Conservation (phyloP, 2,329 filamentous ascomycete genomes). For the Clonostachys solani region DNA sequence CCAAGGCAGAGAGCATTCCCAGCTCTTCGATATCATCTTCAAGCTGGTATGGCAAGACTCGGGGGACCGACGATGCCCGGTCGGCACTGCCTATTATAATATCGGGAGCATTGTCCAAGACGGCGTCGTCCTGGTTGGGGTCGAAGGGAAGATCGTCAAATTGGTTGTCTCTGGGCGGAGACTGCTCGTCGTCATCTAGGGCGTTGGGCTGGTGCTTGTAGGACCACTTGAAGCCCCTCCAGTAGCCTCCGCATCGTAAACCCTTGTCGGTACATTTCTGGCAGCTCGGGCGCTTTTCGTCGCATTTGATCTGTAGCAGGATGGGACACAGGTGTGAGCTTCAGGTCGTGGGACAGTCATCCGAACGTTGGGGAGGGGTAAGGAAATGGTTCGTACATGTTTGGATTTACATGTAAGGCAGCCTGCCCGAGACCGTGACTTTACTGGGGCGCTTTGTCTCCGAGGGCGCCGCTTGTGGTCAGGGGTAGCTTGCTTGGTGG, state of each 20-base stretch:
- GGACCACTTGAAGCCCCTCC: conserved; percentile 30
- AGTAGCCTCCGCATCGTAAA: conserved; percentile 18
- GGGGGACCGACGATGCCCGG: background rate
- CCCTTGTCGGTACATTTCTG: conserved; percentile 17
- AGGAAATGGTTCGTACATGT: conserved; percentile 8
- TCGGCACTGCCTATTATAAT: background rate
- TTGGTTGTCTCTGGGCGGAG: background rate
- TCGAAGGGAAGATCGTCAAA: background rate
- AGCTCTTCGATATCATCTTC: background rate
- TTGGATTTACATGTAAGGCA: conserved; percentile 10
- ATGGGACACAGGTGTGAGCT: background rate
- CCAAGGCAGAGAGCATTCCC: background rate
- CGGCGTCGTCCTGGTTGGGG: background rate
- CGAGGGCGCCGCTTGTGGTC: too few relatives aligned
- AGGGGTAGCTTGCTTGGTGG: too few relatives aligned
- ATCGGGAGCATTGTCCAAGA: background rate
- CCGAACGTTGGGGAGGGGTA: background rate
- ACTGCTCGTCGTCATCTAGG: background rate
- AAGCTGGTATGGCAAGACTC: background rate
- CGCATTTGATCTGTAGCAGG: conserved; percentile 18
- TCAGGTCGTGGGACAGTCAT: too few relatives aligned
- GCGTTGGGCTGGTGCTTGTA: conserved; percentile 28
- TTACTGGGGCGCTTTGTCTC: background rate
- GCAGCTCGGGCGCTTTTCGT: conserved; percentile 19
- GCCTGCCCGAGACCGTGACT: conserved; percentile 5